A percentile compares a stretch with the other conserved stretches of the same genome.
Evolutionary conservation across 2,329 filamentous ascomycete species (phyloP).

Genomic region (Penicillium sp.): DNA sequence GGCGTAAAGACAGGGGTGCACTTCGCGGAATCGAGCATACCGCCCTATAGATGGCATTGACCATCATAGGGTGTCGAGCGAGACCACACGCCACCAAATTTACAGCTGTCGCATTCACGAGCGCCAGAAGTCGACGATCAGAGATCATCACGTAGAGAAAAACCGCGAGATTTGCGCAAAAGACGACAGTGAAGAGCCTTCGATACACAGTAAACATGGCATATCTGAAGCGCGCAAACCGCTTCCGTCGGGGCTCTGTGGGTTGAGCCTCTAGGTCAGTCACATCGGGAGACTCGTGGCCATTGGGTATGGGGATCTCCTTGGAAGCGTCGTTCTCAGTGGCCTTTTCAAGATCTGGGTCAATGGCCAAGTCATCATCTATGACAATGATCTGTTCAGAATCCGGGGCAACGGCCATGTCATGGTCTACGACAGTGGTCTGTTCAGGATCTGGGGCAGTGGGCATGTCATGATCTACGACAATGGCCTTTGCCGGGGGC

Average conservation of each 20-base stretch:
- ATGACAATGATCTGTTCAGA: neutral
- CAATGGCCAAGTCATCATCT: neutral
- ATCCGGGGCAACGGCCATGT: neutral
- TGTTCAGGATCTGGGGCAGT: neutral
- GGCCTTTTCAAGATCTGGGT: neutral
- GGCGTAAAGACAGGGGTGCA: slow-evolving; percentile 45
- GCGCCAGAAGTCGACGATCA: slow-evolving; percentile 33
- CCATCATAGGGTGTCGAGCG: slow-evolving; percentile 52
- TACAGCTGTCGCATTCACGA: slow-evolving; percentile 43
- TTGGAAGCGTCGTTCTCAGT: neutral
- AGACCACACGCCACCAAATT: slow-evolving; percentile 49
- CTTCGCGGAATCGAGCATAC: slow-evolving; percentile 46
- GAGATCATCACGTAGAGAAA: slow-evolving; percentile 37
- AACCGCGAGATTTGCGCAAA: slow-evolving; percentile 37
- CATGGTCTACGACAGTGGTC: slow-evolving; percentile 5
- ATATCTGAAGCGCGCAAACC: slow-evolving; percentile 13
- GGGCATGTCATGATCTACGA: slow-evolving; percentile 1
- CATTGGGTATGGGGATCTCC: neutral
- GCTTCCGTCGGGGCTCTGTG: slow-evolving; percentile 8
- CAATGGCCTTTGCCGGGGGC: slow-evolving; percentile 8
- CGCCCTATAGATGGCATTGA: slow-evolving; percentile 49
- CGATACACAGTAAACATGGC: slow-evolving; percentile 34
- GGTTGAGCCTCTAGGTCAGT: slow-evolving; percentile 14
- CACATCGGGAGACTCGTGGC: neutral
- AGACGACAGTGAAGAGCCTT: slow-evolving; percentile 41